Percentiles rank a stretch among this genome's conserved stretches.
These are phyloP conservation scores for Botrytis fabae DNA, from an alignment of 2,329 filamentous ascomycete species.

Conservation along the genomic window DNA sequence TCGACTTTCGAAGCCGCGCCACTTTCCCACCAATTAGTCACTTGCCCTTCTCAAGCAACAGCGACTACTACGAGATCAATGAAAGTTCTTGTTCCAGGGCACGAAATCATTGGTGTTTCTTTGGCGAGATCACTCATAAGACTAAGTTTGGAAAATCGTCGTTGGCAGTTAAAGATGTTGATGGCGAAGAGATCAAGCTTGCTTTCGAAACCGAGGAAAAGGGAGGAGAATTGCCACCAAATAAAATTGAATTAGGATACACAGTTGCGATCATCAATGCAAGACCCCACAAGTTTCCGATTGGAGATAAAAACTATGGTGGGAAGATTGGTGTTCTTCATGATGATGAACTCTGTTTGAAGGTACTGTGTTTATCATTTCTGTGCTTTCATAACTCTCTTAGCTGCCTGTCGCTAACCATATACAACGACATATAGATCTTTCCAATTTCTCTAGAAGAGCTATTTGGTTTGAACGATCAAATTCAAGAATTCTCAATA, in stretches of 20 bases:
- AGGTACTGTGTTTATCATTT: constrained; percentile 25
- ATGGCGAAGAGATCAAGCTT: constrained; percentile 34
- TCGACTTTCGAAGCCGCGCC: constrained; percentile 26
- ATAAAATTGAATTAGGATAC: constrained; percentile 27
- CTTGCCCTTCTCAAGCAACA: constrained; percentile 27
- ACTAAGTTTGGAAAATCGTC: constrained; percentile 31
- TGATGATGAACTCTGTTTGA: constrained; percentile 28
- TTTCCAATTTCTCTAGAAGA: constrained; percentile 30
- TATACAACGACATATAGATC: constrained; percentile 23
- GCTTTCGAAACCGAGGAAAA: constrained; percentile 37
- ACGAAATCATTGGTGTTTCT: constrained; percentile 31
- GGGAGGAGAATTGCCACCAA: constrained; percentile 35
- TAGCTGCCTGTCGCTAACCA: not conserved
- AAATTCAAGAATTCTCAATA: constrained; percentile 32
- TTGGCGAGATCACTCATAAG: constrained; percentile 32
- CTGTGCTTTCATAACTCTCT: not conserved
- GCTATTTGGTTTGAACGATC: constrained; percentile 29
- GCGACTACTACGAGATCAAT: constrained; percentile 29
- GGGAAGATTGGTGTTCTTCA: constrained; percentile 26
- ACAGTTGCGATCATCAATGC: constrained; percentile 33
- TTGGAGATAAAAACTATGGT: not conserved
- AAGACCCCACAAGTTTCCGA: constrained; percentile 25
- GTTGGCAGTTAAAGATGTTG: constrained; percentile 36
- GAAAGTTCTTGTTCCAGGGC: constrained; percentile 20
- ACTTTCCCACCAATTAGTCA: constrained; percentile 33